These are phyloP conservation scores for Stachybotrys chartarum DNA, from an alignment of 2,329 filamentous ascomycete genomes.

Conservation along the genomic window DNA sequence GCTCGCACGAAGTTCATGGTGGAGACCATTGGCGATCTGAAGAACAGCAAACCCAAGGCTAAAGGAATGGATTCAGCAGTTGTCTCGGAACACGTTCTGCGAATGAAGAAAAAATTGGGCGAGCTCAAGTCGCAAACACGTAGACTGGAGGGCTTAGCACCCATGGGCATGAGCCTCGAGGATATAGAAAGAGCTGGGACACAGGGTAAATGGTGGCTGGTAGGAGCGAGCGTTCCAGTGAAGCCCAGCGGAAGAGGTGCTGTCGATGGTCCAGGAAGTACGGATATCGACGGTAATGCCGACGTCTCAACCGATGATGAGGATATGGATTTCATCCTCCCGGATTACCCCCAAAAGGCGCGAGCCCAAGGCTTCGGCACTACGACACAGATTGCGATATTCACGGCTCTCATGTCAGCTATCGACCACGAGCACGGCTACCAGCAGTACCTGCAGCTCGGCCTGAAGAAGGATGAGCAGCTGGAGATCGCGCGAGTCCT, in stretches of 20 bases:
- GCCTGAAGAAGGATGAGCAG: conserved; percentile 78
- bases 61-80: conserved; percentile 63
- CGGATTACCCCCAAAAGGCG: conserved; percentile 68
- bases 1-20: conserved; percentile 96
- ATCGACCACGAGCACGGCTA: conserved; percentile 80
- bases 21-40: conserved; percentile 88
- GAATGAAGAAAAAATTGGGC: conserved; percentile 84
- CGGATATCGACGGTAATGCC: conserved; percentile 19
- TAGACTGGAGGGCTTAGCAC: conserved; percentile 67
- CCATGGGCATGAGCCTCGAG: conserved; percentile 70
- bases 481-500: conserved; percentile 82
- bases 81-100: conserved; percentile 72
- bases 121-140: conserved; percentile 55
- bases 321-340: conserved; percentile 42
- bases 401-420: conserved; percentile 82
- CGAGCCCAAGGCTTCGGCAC: conserved; percentile 81
- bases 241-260: conserved; percentile 12
- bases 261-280: conserved; percentile 9
- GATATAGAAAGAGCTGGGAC: conserved; percentile 81
- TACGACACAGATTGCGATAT: conserved; percentile 81
- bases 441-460: conserved; percentile 70
- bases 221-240: conserved; percentile 81
- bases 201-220: conserved; percentile 96
- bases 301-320: conserved; percentile 30
- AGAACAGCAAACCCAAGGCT: conserved; percentile 85